Evolutionary conservation across 208 protist species (phyloP).

Genomic region (Leptomonas pyrrhocoris): DNA sequence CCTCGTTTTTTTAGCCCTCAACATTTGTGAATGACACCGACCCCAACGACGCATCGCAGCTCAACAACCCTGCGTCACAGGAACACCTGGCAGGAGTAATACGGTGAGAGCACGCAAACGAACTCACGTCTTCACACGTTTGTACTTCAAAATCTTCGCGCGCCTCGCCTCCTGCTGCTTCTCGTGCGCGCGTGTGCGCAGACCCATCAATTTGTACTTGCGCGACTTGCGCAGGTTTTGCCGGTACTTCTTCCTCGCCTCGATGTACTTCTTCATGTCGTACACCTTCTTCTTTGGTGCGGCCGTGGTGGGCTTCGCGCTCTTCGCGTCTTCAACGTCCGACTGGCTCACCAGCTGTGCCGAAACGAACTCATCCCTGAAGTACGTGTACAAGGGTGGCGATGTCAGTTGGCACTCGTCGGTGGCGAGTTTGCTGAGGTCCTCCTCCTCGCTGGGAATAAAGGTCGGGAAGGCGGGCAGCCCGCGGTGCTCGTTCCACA

Average conservation of each 20-base stretch:
- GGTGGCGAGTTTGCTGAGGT: conserved; percentile 82
- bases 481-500: conserved; percentile 92
- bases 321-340: conserved; percentile 91
- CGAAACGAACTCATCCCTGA: conserved; percentile 87
- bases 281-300: conserved; percentile 90
- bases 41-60: not conserved
- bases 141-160: conserved; percentile 88
- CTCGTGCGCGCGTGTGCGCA: conserved; percentile 85
- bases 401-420: conserved; percentile 92
- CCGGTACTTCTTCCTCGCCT: conserved; percentile 88
- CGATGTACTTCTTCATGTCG: conserved; percentile 92
- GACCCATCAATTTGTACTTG: conserved; percentile 85
- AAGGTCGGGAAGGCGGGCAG: conserved; percentile 92
- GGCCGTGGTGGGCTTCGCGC: conserved; percentile 71
- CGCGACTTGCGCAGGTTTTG: conserved; percentile 83
- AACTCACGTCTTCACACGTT: conserved; percentile 81
- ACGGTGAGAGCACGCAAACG: not conserved
- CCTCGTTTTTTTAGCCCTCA: not conserved
- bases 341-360: conserved; percentile 88
- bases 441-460: conserved; percentile 77
- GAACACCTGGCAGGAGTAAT: conserved; percentile 3
- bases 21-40: conserved; percentile 10
- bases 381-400: conserved; percentile 89
- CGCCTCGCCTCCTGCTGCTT: conserved; percentile 90
- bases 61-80: conserved; percentile 8